Evolutionary conservation across 2,329 filamentous ascomycete species (phyloP).

Genomic region (Aureobasidium mangrovei): DNA sequence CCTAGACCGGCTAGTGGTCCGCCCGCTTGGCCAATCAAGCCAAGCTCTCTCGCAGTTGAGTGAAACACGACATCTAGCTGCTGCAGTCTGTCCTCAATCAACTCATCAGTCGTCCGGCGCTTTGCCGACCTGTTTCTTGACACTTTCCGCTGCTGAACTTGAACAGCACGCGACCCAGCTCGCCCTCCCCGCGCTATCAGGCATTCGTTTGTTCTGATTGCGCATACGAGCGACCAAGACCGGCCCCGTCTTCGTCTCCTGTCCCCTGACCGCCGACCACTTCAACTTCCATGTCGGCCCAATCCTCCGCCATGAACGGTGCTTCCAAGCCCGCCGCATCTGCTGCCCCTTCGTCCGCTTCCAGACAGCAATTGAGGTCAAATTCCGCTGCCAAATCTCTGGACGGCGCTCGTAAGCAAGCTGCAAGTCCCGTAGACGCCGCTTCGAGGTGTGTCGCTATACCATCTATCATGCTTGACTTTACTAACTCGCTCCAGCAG

Average conservation of each 20-base stretch:
- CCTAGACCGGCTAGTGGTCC: background rate
- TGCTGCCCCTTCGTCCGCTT: slow-evolving; percentile 4
- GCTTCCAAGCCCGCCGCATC: slow-evolving; percentile 16
- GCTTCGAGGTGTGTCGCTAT: slow-evolving; percentile 43
- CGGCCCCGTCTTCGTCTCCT: background rate
- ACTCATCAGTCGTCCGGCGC: slow-evolving; percentile 8
- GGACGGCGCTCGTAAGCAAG: slow-evolving; percentile 47
- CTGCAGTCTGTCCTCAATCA: slow-evolving; percentile 11
- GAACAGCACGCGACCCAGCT: slow-evolving; percentile 1
- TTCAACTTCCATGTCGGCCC: slow-evolving; percentile 21
- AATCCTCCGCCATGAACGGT: slow-evolving; percentile 22
- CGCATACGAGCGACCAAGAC: slow-evolving; percentile 29
- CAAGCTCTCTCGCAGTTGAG: slow-evolving; percentile 11
- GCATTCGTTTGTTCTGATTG: slow-evolving; percentile 18
- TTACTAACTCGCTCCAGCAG: slow-evolving; percentile 24
- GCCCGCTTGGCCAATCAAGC: background rate
- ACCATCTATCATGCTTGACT: background rate
- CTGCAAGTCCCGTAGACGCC: slow-evolving; percentile 46
- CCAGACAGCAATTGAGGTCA: slow-evolving; percentile 41
- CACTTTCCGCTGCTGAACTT: slow-evolving; percentile 3
- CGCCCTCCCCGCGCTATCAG: slow-evolving; percentile 10
- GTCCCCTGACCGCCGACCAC: background rate
- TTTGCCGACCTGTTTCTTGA: slow-evolving; percentile 6
- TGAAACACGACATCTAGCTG: slow-evolving; percentile 13
- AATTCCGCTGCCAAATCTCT: slow-evolving; percentile 41